A percentile compares a stretch with the other conserved stretches of the same genome.
These are phyloP conservation scores for Neopestalotiopsis rosae DNA, from an alignment of 2,329 filamentous ascomycete genomes.

Conservation along the genomic window DNA sequence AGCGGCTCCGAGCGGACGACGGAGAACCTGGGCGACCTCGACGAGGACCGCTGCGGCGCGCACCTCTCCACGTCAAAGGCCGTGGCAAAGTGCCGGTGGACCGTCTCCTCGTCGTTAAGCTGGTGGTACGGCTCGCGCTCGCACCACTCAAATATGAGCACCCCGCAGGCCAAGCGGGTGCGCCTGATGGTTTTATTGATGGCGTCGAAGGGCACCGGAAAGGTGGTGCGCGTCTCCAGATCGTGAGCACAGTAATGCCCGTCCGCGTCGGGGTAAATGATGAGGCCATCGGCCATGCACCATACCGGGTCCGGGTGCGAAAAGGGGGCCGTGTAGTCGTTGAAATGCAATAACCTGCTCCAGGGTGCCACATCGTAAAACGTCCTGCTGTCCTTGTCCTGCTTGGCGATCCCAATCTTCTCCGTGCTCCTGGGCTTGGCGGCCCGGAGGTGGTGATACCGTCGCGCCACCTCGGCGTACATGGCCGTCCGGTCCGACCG, in stretches of 20 bases:
- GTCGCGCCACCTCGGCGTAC: constrained; percentile 55
- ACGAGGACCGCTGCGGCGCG: constrained; percentile 17
- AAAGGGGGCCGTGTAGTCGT: constrained; percentile 45
- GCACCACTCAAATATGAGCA: constrained; percentile 71
- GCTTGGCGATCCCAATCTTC: constrained; percentile 47
- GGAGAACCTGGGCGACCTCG: constrained; percentile 19
- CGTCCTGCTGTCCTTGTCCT: constrained; percentile 26
- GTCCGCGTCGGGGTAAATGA: constrained; percentile 54
- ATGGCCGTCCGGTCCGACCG: constrained; percentile 43
- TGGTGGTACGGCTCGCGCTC: constrained; percentile 56
- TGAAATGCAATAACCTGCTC: constrained; percentile 49
- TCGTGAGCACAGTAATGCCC: constrained; percentile 53
- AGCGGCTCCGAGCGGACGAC: constrained; percentile 16
- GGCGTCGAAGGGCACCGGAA: constrained; percentile 56
- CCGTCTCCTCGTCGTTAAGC: constrained; percentile 54
- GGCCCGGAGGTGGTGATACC: constrained; percentile 58
- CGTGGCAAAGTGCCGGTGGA: constrained; percentile 64
- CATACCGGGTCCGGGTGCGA: constrained; percentile 55
- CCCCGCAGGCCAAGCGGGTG: constrained; percentile 54
- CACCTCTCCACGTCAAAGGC: constrained; percentile 54
- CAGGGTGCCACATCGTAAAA: constrained; percentile 47
- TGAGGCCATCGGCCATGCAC: constrained; percentile 57
- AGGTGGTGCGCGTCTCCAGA: constrained; percentile 48
- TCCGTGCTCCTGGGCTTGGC: constrained; percentile 53
- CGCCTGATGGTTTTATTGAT: constrained; percentile 57